phyloP scores from a whole-genome alignment of 2,329 filamentous ascomycete genomes.

The Hyphodiscus sp. region DNA sequence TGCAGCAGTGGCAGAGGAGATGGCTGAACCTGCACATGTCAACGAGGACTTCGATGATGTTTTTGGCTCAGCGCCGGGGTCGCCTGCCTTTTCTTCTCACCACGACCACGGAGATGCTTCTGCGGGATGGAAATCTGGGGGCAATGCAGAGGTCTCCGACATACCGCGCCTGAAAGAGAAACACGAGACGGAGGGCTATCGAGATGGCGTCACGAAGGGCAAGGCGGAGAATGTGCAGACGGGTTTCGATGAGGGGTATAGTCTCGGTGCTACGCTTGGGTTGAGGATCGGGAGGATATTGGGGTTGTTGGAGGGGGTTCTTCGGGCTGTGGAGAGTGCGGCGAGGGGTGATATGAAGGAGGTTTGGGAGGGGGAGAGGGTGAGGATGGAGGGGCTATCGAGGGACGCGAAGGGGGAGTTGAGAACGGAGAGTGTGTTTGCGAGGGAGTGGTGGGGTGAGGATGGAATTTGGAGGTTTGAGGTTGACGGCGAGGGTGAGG shows the following conservation, averaged over 20 bases:
- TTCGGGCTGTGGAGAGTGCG: slow-evolving; percentile 37
- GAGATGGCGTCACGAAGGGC: slow-evolving; percentile 72
- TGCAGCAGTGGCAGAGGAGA: not conserved
- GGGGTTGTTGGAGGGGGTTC: slow-evolving; percentile 70
- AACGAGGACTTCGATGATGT: slow-evolving; percentile 29
- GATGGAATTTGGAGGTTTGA: slow-evolving; percentile 68
- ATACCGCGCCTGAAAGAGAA: slow-evolving; percentile 28
- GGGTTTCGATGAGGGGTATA: slow-evolving; percentile 89
- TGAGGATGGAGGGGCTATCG: slow-evolving; percentile 32
- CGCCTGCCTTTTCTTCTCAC: slow-evolving; percentile 12
- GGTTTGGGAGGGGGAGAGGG: slow-evolving; percentile 11
- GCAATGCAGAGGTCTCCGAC: slow-evolving; percentile 25
- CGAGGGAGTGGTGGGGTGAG: slow-evolving; percentile 55
- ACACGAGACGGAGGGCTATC: slow-evolving; percentile 69
- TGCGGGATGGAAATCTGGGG: not conserved
- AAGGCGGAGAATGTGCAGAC: slow-evolving; percentile 74
- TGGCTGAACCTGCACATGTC: not conserved
- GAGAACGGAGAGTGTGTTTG: slow-evolving; percentile 56
- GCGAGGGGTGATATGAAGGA: slow-evolving; percentile 16
- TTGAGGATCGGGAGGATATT: slow-evolving; percentile 66
- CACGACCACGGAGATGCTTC: not conserved
- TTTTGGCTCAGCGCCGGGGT: slow-evolving; percentile 28
- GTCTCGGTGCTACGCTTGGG: slow-evolving; percentile 76
- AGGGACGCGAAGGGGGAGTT: slow-evolving; percentile 52
- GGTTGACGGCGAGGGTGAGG: slow-evolving; percentile 37